A percentile compares a stretch with the other conserved stretches of the same genome.
phyloP scores from a whole-genome alignment of 495 filamentous ascomycete species.

The Cercophora newfieldiana region DNA sequence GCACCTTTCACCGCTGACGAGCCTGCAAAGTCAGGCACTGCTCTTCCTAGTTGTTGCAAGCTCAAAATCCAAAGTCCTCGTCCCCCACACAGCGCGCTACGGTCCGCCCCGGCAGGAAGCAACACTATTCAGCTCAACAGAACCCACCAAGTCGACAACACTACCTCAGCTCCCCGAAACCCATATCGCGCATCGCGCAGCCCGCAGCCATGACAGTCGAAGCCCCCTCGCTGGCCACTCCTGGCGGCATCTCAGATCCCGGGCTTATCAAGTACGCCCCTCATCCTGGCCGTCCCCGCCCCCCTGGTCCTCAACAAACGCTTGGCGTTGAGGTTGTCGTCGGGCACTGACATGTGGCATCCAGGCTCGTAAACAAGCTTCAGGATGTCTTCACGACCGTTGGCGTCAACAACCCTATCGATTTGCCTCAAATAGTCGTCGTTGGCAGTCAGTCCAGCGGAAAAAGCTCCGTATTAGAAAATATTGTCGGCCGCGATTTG shows the following conservation, averaged over 20 bases:
- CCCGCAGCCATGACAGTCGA: constrained; percentile 32
- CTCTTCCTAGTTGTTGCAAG: not conserved
- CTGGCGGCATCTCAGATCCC: constrained; percentile 59
- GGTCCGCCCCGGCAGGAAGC: not conserved
- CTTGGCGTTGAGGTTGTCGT: constrained; percentile 8
- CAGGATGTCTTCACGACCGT: constrained; percentile 99
- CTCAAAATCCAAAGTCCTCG: not conserved
- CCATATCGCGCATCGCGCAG: constrained; percentile 13
- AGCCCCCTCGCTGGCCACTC: constrained; percentile 35
- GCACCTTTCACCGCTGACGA: not conserved
- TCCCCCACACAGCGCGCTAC: not conserved
- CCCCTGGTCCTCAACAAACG: not conserved
- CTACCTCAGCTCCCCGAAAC: constrained; percentile 3
- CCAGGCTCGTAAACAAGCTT: constrained; percentile 95
- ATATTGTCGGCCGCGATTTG: constrained; percentile 99
- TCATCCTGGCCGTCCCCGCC: constrained; percentile 11
- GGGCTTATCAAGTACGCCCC: constrained; percentile 56
- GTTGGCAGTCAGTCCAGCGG: constrained; percentile 98
- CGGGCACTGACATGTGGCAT: constrained; percentile 29
- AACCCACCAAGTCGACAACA: not conserved
- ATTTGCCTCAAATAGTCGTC: constrained; percentile 97
- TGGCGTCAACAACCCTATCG: constrained; percentile 98
- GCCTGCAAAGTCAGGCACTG: not conserved
- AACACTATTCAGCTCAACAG: not conserved
- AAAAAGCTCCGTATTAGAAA: constrained; percentile 99